phyloP scores from a whole-genome alignment of 1,139 yeast genomes.

The Candida tropicalis region DNA sequence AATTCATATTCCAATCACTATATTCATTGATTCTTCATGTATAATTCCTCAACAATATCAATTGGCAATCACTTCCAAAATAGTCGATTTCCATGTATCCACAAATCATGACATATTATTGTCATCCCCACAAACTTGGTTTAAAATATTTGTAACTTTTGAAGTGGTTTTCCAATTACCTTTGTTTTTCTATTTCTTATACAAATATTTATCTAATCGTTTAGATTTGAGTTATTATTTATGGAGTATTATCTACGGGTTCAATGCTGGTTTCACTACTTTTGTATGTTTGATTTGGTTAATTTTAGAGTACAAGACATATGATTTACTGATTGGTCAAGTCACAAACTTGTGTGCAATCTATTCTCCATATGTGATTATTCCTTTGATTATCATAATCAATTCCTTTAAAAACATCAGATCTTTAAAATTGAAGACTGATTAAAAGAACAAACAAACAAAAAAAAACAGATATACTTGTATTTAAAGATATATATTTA shows the following conservation, averaged over 20 bases:
- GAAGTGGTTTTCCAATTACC: constrained; percentile 82
- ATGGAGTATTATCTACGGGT: constrained; percentile 65
- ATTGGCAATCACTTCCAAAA: constrained; percentile 45
- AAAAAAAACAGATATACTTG: background rate
- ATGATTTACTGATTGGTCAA: constrained; percentile 33
- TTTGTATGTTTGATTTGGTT: constrained; percentile 60
- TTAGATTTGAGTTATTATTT: constrained; percentile 41
- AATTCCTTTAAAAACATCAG: constrained; percentile 32
- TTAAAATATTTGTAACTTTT: constrained; percentile 65
- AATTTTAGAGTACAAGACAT: constrained; percentile 27
- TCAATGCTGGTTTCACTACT: constrained; percentile 77
- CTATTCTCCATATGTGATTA: constrained; percentile 67
- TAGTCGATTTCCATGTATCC: constrained; percentile 60
- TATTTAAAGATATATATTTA: background rate
- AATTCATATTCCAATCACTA: constrained; percentile 73
- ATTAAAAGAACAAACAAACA: background rate
- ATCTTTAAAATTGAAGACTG: constrained; percentile 1
- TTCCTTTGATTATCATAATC: constrained; percentile 59
- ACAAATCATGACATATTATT: constrained; percentile 73
- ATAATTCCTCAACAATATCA: constrained; percentile 60
- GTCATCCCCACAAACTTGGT: constrained; percentile 61
- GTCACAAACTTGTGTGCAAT: constrained; percentile 47
- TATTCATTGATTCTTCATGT: constrained; percentile 72
- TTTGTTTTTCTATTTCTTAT: constrained; percentile 55
- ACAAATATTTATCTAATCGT: constrained; percentile 18